Conservation (phyloP, 2,329 filamentous ascomycete genomes). For the Exophiala viscosa region DNA sequence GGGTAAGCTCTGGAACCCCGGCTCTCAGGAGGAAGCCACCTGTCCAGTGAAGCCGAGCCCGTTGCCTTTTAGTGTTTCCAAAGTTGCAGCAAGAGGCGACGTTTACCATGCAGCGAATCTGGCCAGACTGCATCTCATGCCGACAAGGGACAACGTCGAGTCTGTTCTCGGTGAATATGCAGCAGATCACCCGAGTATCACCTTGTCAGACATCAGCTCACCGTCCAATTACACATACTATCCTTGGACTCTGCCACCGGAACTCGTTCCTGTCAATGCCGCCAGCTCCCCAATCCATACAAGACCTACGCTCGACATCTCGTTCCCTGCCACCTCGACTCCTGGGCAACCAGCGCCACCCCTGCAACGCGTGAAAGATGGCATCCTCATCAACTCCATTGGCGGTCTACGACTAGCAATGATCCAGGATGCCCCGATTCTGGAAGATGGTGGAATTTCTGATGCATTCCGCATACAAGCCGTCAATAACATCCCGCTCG, state of each 20-base stretch:
- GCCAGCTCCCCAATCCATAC: conserved; percentile 70
- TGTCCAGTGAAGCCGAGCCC: conserved; percentile 63
- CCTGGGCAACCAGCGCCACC: conserved; percentile 44
- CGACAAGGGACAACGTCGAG: conserved; percentile 55
- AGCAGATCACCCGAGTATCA: conserved; percentile 53
- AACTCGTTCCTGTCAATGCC: conserved; percentile 71
- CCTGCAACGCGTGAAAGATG: conserved; percentile 56
- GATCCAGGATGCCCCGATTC: conserved; percentile 44
- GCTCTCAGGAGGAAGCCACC: conserved; percentile 3
- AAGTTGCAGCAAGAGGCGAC: conserved; percentile 72
- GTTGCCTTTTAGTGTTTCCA: conserved; percentile 69
- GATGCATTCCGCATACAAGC: conserved; percentile 61
- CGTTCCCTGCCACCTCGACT: conserved; percentile 58
- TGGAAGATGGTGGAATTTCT: conserved; percentile 25
- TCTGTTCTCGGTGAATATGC: conserved; percentile 55
- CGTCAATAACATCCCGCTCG: conserved; percentile 75
- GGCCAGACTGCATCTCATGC: conserved; percentile 74
- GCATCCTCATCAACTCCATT: conserved; percentile 59
- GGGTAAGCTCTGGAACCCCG: conserved; percentile 14
- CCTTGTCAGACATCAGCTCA: conserved; percentile 53
- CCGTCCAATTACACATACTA: conserved; percentile 79
- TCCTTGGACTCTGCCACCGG: conserved; percentile 83
- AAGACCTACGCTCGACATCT: conserved; percentile 67
- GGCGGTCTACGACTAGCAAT: conserved; percentile 55
- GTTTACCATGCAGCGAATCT: conserved; percentile 86